These are phyloP conservation scores for Laguncularia racemosa DNA, from an alignment of 345 rosid species.

Conservation along the genomic window DNA sequence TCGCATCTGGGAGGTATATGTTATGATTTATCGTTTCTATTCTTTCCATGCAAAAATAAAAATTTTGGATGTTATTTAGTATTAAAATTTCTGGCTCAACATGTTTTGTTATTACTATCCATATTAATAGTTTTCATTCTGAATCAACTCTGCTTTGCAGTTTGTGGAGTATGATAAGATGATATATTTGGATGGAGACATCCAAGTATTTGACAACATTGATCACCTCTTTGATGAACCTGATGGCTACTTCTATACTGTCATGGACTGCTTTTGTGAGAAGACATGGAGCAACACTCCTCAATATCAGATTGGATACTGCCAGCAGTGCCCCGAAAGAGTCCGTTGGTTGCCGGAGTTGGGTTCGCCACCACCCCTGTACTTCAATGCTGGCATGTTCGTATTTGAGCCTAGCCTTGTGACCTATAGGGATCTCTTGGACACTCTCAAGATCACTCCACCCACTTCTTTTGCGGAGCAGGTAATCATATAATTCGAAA, in stretches of 20 bases:
- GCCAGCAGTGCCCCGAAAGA: conserved; percentile 14
- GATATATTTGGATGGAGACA: neutral
- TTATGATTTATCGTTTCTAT: neutral
- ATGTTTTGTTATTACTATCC: neutral
- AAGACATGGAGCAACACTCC: conserved; percentile 22
- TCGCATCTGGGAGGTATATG: conserved; percentile 68
- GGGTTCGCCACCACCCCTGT: conserved; percentile 38
- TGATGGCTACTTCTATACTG: conserved; percentile 47
- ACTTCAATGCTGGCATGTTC: conserved; percentile 72
- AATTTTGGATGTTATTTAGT: too few species aligned
- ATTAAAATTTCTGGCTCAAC: too few species aligned
- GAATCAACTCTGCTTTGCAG: neutral
- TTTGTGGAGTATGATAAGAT: neutral
- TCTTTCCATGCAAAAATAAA: conserved; percentile 7
- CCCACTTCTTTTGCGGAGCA: too few species aligned
- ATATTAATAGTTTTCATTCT: too few species aligned
- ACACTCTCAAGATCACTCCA: too few species aligned
- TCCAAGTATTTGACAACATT: conserved; percentile 38
- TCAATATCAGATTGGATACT: conserved; percentile 19
- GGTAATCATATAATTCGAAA: too few species aligned
- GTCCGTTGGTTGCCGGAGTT: conserved; percentile 9
- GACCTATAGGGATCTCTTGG: too few species aligned
- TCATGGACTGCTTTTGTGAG: conserved; percentile 64
- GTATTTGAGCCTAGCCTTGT: conserved; percentile 32
- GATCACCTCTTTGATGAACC: conserved; percentile 51